These are phyloP conservation scores for Escovopsis sp. DNA, from an alignment of 2,329 filamentous ascomycete genomes.

Conservation along the genomic window DNA sequence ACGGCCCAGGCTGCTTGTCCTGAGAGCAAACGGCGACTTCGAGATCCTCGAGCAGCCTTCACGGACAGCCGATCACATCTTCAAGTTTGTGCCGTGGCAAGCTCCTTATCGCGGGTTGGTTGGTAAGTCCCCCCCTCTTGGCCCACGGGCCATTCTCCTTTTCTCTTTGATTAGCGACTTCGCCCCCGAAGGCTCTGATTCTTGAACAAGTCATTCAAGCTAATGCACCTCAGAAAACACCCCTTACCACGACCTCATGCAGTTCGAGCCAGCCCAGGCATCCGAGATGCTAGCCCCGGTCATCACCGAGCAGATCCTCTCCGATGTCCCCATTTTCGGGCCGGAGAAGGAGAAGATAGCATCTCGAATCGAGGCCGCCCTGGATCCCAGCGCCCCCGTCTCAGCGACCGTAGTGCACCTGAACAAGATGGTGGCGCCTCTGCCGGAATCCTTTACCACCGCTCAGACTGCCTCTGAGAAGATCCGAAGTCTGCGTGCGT, in stretches of 20 bases:
- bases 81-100: constrained; percentile 46
- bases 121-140: constrained; percentile 20
- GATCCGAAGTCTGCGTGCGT: constrained; percentile 29
- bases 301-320: constrained; percentile 35
- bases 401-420: constrained; percentile 21
- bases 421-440: constrained; percentile 16
- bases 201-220: neutral
- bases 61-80: constrained; percentile 40
- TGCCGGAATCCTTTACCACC: constrained; percentile 27
- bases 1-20: constrained; percentile 41
- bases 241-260: constrained; percentile 40
- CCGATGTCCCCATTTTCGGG: constrained; percentile 42
- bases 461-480: constrained; percentile 32
- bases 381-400: constrained; percentile 20
- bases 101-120: constrained; percentile 41
- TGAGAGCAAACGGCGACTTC: constrained; percentile 44
- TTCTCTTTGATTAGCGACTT: too few relatives aligned
- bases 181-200: too few relatives aligned
- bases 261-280: constrained; percentile 40
- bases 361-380: constrained; percentile 24
- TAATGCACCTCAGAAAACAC: constrained; percentile 24
- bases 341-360: constrained; percentile 28
- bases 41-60: constrained; percentile 48
- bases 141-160: too few relatives aligned
- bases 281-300: constrained; percentile 38